Percentiles rank a stretch among this genome's conserved stretches.
Evolutionary conservation across 345 rosid species (phyloP).

Genomic region (Populus euphratica): DNA sequence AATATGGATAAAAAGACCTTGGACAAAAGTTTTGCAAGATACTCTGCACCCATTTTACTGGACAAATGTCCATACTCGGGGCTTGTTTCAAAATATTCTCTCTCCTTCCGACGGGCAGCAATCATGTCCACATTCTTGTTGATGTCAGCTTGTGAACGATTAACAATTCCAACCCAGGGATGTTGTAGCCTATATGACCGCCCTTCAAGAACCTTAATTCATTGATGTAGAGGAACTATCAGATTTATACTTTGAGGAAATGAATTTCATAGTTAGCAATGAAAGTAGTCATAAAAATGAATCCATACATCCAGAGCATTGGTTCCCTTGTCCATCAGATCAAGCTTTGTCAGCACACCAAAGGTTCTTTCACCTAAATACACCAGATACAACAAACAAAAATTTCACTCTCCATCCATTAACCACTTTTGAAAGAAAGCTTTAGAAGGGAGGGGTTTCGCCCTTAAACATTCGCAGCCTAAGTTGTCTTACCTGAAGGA

Average conservation of each 20-base stretch:
- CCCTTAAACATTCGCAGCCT: constrained; percentile 13
- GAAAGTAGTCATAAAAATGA: constrained; percentile 4
- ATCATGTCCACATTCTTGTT: constrained; percentile 94
- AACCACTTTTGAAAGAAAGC: background rate
- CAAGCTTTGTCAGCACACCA: constrained; percentile 96
- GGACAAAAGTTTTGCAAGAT: constrained; percentile 89
- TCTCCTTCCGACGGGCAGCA: constrained; percentile 86
- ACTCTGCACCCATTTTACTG: constrained; percentile 94
- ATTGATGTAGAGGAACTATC: constrained; percentile 19
- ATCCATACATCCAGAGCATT: constrained; percentile 74
- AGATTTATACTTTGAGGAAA: constrained; percentile 20
- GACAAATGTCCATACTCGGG: constrained; percentile 96
- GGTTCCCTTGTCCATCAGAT: constrained; percentile 99
- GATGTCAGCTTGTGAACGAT: constrained; percentile 99
- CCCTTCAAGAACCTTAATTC: constrained; percentile 87
- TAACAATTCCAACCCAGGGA: constrained; percentile 99
- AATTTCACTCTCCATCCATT: background rate
- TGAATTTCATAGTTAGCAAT: constrained; percentile 4
- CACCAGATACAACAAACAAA: constrained; percentile 11
- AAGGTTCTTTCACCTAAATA: constrained; percentile 90
- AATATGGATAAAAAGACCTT: constrained; percentile 42
- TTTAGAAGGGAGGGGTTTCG: background rate
- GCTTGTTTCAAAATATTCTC: constrained; percentile 93
- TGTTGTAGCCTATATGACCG: constrained; percentile 89
- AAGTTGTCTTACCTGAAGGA: constrained; percentile 65